A percentile compares a stretch with the other conserved stretches of the same genome.
These are phyloP conservation scores for Miscanthus lutarioriparius DNA, from an alignment of 176 grass and related monocot species.

Conservation along the genomic window DNA sequence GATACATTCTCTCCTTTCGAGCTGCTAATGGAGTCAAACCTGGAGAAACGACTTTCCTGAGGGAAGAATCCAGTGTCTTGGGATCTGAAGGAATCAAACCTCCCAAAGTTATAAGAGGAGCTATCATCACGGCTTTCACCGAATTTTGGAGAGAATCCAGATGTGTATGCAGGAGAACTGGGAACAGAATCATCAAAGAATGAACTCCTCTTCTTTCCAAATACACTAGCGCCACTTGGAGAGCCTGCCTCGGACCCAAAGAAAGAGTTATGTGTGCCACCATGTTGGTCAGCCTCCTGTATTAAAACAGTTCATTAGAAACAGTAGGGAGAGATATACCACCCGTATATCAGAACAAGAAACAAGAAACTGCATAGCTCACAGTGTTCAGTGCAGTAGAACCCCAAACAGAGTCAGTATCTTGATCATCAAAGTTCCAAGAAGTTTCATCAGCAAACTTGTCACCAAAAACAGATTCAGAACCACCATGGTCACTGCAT, in stretches of 20 bases:
- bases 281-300: conserved; percentile 65
- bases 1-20: conserved; percentile 51
- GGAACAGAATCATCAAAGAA: conserved; percentile 99
- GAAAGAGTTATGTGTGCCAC: conserved; percentile 60
- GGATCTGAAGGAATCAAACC: conserved; percentile 86
- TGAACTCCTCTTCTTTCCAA: conserved; percentile 73
- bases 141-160: conserved; percentile 76
- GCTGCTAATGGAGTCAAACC: conserved; percentile 77
- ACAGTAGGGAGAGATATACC: background rate
- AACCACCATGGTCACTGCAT: conserved; percentile 73
- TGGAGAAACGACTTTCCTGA: conserved; percentile 64
- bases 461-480: conserved; percentile 89
- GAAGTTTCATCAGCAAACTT: conserved; percentile 81
- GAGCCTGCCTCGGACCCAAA: conserved; percentile 70
- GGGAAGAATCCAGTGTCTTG: conserved; percentile 71
- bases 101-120: conserved; percentile 59
- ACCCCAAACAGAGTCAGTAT: conserved; percentile 96
- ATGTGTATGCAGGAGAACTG: conserved; percentile 80
- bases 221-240: conserved; percentile 52
- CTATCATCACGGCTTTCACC: conserved; percentile 57
- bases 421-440: conserved; percentile 93
- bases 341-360: conserved; percentile 23
- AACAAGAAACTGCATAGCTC: conserved; percentile 31
- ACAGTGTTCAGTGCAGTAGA: conserved; percentile 64
- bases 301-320: conserved; percentile 42